phyloP scores from a whole-genome alignment of 192 early-diverging fungal genomes.

The Backusella circina region DNA sequence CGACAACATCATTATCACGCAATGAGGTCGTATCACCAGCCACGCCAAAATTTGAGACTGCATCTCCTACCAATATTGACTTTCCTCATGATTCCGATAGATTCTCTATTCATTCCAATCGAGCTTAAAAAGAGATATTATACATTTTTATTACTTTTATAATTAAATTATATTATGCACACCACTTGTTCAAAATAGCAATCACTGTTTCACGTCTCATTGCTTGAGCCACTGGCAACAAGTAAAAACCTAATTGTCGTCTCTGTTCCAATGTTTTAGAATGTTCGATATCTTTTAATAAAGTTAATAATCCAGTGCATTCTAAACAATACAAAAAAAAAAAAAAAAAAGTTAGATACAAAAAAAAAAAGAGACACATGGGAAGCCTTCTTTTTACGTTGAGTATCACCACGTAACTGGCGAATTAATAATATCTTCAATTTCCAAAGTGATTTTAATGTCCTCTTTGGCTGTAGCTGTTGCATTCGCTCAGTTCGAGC shows the following conservation, averaged over 20 bases:
- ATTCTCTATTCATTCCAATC: conserved; percentile 22
- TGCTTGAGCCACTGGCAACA: not conserved
- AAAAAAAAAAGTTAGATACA: no score
- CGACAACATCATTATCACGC: not conserved
- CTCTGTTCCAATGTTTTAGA: not conserved
- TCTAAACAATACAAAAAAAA: not conserved
- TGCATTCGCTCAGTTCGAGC: not conserved
- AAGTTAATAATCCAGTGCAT: not conserved
- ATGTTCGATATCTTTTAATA: not conserved
- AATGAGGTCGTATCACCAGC: not conserved
- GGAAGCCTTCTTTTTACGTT: not conserved
- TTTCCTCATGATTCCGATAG: conserved; percentile 26
- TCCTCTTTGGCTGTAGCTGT: not conserved
- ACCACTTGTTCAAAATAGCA: not conserved
- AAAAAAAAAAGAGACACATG: no score
- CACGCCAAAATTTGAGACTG: not conserved
- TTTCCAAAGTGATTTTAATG: not conserved
- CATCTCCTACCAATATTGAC: conserved; percentile 8
- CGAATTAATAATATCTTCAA: not conserved
- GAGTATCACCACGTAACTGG: not conserved
- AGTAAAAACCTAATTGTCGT: conserved; percentile 1
- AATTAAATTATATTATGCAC: not conserved
- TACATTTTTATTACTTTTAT: not conserved
- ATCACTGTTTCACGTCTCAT: not conserved
- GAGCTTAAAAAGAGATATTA: not conserved